phyloP scores from a whole-genome alignment of 495 filamentous ascomycete genomes.

The Wilcoxina mikolae region DNA sequence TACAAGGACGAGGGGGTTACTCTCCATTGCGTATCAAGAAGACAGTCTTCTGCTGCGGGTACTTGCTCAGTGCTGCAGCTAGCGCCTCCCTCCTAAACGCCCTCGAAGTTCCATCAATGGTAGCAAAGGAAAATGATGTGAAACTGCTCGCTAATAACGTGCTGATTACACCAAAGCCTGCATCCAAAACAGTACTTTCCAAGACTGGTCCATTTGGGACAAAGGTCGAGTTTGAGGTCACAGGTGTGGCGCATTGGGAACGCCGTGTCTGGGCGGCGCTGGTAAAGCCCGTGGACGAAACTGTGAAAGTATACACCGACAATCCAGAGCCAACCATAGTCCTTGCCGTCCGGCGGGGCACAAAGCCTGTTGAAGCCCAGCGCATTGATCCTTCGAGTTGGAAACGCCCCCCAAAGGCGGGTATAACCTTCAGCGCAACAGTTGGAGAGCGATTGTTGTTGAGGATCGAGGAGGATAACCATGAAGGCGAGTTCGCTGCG shows the following conservation, averaged over 20 bases:
- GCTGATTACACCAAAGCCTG: constrained; percentile 65
- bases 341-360: constrained; percentile 53
- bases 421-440: constrained; percentile 55
- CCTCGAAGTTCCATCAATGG: constrained; percentile 43
- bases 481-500: constrained; percentile 38
- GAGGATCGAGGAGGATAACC: constrained; percentile 54
- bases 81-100: constrained; percentile 54
- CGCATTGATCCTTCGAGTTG: constrained; percentile 58
- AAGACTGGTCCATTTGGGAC: constrained; percentile 74
- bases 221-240: constrained; percentile 70
- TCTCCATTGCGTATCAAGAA: constrained; percentile 56
- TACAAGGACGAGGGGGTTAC: constrained; percentile 21
- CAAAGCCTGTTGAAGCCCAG: constrained; percentile 62
- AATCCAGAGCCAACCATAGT: constrained; percentile 61
- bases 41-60: constrained; percentile 86
- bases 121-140: constrained; percentile 46
- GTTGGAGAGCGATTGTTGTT: constrained; percentile 78
- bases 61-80: constrained; percentile 58
- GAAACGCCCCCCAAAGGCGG: constrained; percentile 47
- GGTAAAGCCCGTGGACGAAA: constrained; percentile 53
- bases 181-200: constrained; percentile 49
- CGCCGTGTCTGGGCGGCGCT: constrained; percentile 76
- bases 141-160: constrained; percentile 81
- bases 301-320: constrained; percentile 47
- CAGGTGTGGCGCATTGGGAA: constrained; percentile 55